phyloP scores from a whole-genome alignment of 139 green algal species.

The Chlamydomonas schloesseri region DNA sequence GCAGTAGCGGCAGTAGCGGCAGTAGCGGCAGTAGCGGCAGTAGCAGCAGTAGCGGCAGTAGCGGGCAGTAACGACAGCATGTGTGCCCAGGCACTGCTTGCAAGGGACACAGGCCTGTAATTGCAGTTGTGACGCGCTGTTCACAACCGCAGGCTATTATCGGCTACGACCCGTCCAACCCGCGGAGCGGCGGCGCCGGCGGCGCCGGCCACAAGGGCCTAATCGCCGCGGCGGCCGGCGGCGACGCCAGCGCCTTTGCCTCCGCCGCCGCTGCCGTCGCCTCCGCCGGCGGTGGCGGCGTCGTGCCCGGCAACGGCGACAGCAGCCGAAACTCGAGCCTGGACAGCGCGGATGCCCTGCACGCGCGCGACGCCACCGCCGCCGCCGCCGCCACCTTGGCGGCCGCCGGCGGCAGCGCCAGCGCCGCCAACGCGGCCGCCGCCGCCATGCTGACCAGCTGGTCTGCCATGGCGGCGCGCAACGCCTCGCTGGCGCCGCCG shows the following conservation, averaged over 20 bases:
- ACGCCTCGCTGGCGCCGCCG: neutral
- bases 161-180: conserved; percentile 20
- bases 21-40: too few relatives aligned
- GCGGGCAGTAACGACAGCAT: too few relatives aligned
- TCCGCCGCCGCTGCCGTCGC: neutral
- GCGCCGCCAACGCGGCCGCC: neutral
- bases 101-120: too few relatives aligned
- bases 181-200: neutral
- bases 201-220: conserved; percentile 7
- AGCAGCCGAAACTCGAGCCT: conserved; percentile 35
- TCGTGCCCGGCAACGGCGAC: neutral
- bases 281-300: neutral
- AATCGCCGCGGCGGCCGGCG: conserved; percentile 34
- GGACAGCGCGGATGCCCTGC: conserved; percentile 15
- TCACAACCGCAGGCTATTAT: conserved; percentile 52
- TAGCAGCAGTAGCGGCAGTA: too few relatives aligned
- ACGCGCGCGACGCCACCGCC: too few relatives aligned
- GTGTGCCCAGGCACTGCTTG: too few relatives aligned
- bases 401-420: neutral
- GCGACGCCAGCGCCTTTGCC: neutral
- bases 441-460: conserved; percentile 3
- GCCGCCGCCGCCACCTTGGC: neutral
- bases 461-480: conserved; percentile 23
- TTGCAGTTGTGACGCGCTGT: too few relatives aligned
- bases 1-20: too few relatives aligned